phyloP scores from a whole-genome alignment of 495 filamentous ascomycete species.

The Xylaria longipes region DNA sequence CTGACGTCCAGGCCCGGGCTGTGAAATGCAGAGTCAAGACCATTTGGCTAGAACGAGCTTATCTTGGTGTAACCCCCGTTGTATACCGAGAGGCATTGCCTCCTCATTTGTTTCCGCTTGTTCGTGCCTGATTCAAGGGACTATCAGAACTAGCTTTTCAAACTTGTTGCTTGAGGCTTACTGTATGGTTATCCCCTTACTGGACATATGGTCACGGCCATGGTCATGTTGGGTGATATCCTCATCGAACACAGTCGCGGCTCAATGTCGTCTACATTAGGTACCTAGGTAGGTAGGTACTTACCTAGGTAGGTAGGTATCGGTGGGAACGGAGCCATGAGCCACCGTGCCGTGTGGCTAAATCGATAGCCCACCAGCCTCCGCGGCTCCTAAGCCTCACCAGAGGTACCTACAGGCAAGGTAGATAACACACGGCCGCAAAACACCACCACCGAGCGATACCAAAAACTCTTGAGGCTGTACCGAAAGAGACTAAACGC shows the following conservation, averaged over 20 bases:
- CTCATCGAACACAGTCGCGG: neutral
- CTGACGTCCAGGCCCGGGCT: neutral
- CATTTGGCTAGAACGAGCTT: neutral
- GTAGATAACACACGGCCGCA: neutral
- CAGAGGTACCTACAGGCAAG: neutral
- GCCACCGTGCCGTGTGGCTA: constrained; percentile 19
- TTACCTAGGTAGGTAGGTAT: no score
- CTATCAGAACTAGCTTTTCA: neutral
- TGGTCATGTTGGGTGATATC: neutral
- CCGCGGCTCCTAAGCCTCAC: constrained; percentile 7
- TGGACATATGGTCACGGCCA: neutral
- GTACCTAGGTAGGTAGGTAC: no score
- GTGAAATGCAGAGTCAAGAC: neutral
- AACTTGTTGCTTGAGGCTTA: neutral
- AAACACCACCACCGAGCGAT: neutral
- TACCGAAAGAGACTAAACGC: neutral
- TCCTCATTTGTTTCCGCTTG: neutral
- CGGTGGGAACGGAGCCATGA: constrained; percentile 4
- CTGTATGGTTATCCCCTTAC: neutral
- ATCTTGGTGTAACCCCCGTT: neutral
- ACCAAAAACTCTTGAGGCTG: neutral
- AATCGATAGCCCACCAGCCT: constrained; percentile 2
- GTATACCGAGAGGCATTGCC: neutral
- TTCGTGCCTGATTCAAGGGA: neutral
- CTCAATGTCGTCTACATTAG: constrained; percentile 8